Base-by-base conservation (phyloP, 768 basidiomycete species). In the Cystofilobasidium bisporidii region DNA sequence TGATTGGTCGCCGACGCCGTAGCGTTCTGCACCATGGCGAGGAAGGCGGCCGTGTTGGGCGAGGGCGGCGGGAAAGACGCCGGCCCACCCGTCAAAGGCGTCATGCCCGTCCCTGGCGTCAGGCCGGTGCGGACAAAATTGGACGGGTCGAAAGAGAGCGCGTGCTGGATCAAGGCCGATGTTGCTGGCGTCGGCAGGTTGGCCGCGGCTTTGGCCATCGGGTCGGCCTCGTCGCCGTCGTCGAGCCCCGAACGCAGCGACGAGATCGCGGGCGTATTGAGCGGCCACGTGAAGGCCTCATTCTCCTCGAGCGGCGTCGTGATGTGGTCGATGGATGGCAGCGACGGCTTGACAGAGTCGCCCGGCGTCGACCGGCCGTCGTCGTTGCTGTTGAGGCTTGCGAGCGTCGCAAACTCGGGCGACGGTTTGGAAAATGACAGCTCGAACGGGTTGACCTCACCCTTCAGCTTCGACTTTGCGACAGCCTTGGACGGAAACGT, bases 401-500 rank as follows among this genome's bases (percentile, higher is more conserved):
- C 74, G 38, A 77, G 72, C 59, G 79, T 71, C 48, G 48, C 60
- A 4, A 36, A 47, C 15, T 76, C 72, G 65, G 72, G 72, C 57
- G 80, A 75, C 32, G 78, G 76, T 32, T 78, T 79, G 41, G 87
- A 86, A 76, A 98, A 98, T 63, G 89, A 92, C 78, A 91, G 89
- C 75, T 99, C 94, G 74, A 96, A 96, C 0, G 92, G 91, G 75
- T 94, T 94, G 0, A 87, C 88, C 74, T 94, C 91, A 41, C 88
- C 82, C 58, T 77, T 77, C 65, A 79, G 76, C 69, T 76, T 75
- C 22, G 74, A 75, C 65, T n/a, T n/a, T n/a, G 72, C 60, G 11
- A 43, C 14, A 17, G 43, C 43, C 43, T 15, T 15, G 20, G 43
- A 5, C 43, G 71, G 62, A 40, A 71, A 71, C n/a, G 71, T 55